Evolutionary conservation across 805 yeast genomes (phyloP), one percentile per base, ranked within the genome.

Genomic region (Barnettozyma sucrosica): DNA sequence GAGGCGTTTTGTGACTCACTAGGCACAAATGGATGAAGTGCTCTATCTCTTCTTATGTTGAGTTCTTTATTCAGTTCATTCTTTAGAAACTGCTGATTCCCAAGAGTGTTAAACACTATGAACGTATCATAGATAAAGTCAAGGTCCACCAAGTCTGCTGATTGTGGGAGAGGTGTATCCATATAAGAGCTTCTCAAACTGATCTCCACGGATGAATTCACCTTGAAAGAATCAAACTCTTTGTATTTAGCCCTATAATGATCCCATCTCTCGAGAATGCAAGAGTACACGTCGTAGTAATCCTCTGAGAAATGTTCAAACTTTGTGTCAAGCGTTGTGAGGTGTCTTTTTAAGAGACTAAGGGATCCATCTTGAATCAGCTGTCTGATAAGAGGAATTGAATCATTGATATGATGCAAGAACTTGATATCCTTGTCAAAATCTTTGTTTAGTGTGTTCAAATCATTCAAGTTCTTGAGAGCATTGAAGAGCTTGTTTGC

Each of bases 161-260:
- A 46, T 54, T 59, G 56, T 11, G 69, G 66, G 4, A 74, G 55
- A n/a, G 62, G 58, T 5, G 69, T 59, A 4, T 68, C 77, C 7
- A 72, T 68, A 44, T 69, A 67, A 0, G 82, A 73, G 40, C 79
- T 80, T 56, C 97, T 73, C 60, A 89, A 70, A 7, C 95, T 79
- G 7, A 78, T 65, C 63, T 92, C 98, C 5, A 90, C 86, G 0
- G 96, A 86, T 0, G 97, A 86, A 62, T 90, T 90, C 54, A 92
- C 76, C 57, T 85, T 81, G 62, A 79, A 87, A 7, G 75, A 67
- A 4, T 70, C 63, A 44, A 82, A 71, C 28, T 70, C 69, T 5
- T 66, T 67, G 49, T 75, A 74, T 8, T 67, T 59, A 7, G 67
- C 58, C 50, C 76, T 80, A 53, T 69, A 68, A 2, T 62, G 52